Percentiles rank a stretch among this genome's conserved stretches.
These are phyloP conservation scores for Gamsiella multidivaricata DNA, from an alignment of 192 early-diverging fungal species.

Conservation along the genomic window DNA sequence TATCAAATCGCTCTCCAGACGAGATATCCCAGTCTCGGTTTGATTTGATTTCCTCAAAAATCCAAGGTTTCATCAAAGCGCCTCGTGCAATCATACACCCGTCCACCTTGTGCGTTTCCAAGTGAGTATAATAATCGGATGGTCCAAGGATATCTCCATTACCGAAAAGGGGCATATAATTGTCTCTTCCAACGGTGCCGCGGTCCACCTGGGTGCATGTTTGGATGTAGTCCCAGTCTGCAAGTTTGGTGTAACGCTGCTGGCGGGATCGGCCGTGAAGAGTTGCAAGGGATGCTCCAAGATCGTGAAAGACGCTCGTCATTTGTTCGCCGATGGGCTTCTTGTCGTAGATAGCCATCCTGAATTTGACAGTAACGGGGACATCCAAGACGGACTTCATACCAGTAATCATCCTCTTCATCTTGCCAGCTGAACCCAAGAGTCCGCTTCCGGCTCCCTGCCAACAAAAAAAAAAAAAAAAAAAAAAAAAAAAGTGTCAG, in stretches of 20 bases:
- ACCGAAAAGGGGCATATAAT: slow-evolving; percentile 58
- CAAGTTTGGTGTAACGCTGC: slow-evolving; percentile 90
- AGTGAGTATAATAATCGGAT: slow-evolving; percentile 82
- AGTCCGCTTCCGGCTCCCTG: slow-evolving; percentile 88
- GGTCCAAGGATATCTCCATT: slow-evolving; percentile 88
- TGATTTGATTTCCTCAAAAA: slow-evolving; percentile 93
- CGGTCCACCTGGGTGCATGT: slow-evolving; percentile 58
- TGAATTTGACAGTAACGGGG: slow-evolving; percentile 91
- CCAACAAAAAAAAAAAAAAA: neutral
- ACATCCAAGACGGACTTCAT: slow-evolving; percentile 77
- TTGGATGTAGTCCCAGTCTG: slow-evolving; percentile 94
- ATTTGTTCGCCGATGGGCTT: slow-evolving; percentile 78
- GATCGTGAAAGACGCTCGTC: slow-evolving; percentile 72
- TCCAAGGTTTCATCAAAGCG: slow-evolving; percentile 90
- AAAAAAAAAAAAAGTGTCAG: neutral
- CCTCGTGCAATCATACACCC: slow-evolving; percentile 95
- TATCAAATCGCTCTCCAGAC: slow-evolving; percentile 88
- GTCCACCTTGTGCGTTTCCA: slow-evolving; percentile 74
- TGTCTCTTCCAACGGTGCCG: slow-evolving; percentile 67
- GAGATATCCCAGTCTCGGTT: slow-evolving; percentile 92
- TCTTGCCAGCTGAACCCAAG: slow-evolving; percentile 69
- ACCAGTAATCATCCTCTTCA: slow-evolving; percentile 81
- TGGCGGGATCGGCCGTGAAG: slow-evolving; percentile 93
- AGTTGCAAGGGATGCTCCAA: slow-evolving; percentile 56
- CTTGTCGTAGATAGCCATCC: slow-evolving; percentile 77